Conservation (phyloP, 345 rosid genomes). For the Citrus australasica region DNA sequence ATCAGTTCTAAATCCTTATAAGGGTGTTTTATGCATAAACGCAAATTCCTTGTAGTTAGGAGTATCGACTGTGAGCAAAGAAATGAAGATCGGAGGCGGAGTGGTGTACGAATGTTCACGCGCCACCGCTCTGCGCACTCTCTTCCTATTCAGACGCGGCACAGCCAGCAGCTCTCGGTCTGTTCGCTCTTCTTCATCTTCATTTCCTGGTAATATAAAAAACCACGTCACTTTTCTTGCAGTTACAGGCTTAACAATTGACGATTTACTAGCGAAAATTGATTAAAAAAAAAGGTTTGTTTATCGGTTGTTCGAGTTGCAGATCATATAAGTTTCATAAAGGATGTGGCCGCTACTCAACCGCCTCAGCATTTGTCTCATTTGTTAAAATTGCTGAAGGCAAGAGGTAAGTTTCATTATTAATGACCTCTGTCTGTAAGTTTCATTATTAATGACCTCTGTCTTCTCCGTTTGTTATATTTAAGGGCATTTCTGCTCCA, state of each 20-base stretch:
- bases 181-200: slow-evolving; percentile 31
- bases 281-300: background rate
- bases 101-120: slow-evolving; percentile 34
- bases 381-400: slow-evolving; percentile 45
- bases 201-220: slow-evolving; percentile 31
- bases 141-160: slow-evolving; percentile 22
- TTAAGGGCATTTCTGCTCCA: background rate
- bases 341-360: slow-evolving; percentile 54
- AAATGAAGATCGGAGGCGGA: slow-evolving; percentile 40
- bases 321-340: slow-evolving; percentile 60
- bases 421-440: slow-evolving; percentile 16
- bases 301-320: slow-evolving; percentile 10
- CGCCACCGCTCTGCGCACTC: slow-evolving; percentile 20
- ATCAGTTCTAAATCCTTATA: too few relatives aligned
- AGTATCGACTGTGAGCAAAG: background rate
- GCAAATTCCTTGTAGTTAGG: too few relatives aligned
- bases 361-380: slow-evolving; percentile 67
- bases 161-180: slow-evolving; percentile 32
- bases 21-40: too few relatives aligned
- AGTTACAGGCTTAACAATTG: background rate
- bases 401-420: slow-evolving; percentile 43
- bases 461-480: too few relatives aligned
- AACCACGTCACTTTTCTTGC: background rate
- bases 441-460: background rate
- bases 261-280: background rate